phyloP scores from a whole-genome alignment of 768 basidiomycete genomes.

The Rhodotorula paludigena region DNA sequence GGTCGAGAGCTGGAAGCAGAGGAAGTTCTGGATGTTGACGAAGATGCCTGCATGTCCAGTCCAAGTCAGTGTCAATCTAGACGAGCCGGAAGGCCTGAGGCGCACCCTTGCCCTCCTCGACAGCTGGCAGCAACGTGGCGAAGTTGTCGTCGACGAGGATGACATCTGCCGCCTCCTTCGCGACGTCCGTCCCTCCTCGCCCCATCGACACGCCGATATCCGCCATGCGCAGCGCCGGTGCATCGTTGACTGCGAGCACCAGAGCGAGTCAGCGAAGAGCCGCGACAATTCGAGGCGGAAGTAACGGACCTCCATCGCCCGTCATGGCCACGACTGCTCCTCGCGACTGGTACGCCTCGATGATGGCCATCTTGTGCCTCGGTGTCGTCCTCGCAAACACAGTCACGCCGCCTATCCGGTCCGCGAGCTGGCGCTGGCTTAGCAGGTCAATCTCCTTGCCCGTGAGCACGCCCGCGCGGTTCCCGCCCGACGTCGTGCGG shows the following conservation, averaged over 20 bases:
- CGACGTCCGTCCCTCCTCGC: conserved; percentile 95
- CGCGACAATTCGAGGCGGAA: neutral
- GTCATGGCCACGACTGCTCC: conserved; percentile 96
- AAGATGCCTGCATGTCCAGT: conserved; percentile 84
- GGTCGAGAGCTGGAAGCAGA: conserved; percentile 93
- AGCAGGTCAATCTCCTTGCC: conserved; percentile 80
- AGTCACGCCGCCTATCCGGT: conserved; percentile 70
- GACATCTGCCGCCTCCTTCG: conserved; percentile 95
- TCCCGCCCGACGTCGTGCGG: conserved; percentile 54
- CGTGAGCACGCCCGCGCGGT: conserved; percentile 56
- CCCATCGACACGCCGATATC: conserved; percentile 98
- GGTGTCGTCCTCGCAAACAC: conserved; percentile 96
- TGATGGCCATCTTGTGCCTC: conserved; percentile 94
- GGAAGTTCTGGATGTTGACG: conserved; percentile 97
- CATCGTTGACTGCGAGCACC: conserved; percentile 71
- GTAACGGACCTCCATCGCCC: conserved; percentile 75
- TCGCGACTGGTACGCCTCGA: conserved; percentile 83
- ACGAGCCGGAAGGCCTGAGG: neutral
- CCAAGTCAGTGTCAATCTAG: neutral
- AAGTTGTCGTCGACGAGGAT: conserved; percentile 98
- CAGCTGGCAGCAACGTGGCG: conserved; percentile 83
- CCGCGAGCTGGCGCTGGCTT: conserved; percentile 71
- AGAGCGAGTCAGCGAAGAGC: neutral
- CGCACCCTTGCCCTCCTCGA: conserved; percentile 54
- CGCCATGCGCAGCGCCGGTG: conserved; percentile 93